Evolutionary conservation across 345 rosid genomes (phyloP).

Genomic region (Aquilaria sinensis): DNA sequence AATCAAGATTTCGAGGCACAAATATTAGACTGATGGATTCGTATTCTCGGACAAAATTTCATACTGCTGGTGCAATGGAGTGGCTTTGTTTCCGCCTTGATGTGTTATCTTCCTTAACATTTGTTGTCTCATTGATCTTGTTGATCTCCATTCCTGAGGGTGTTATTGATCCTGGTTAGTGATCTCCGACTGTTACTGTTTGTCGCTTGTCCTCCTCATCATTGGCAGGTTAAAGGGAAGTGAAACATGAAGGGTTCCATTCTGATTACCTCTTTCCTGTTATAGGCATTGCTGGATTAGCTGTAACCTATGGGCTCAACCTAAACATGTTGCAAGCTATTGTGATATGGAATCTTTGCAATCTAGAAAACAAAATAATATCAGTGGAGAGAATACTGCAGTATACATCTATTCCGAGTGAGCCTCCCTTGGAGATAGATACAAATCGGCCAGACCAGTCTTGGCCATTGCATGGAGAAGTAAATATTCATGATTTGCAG

Average conservation of each 20-base stretch:
- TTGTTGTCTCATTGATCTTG: slow-evolving; percentile 54
- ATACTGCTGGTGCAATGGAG: slow-evolving; percentile 48
- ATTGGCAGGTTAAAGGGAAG: not conserved
- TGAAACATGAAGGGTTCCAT: too few relatives aligned
- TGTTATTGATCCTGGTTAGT: slow-evolving; percentile 54
- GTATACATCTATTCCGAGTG: slow-evolving; percentile 46
- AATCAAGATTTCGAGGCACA: slow-evolving; percentile 43
- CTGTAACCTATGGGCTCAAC: slow-evolving; percentile 49
- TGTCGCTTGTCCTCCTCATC: not conserved
- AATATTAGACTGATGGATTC: slow-evolving; percentile 50
- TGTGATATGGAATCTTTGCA: slow-evolving; percentile 42
- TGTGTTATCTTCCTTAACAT: slow-evolving; percentile 43
- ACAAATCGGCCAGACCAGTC: slow-evolving; percentile 32
- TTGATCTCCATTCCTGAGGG: slow-evolving; percentile 50
- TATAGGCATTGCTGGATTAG: slow-evolving; percentile 50
- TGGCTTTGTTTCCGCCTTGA: slow-evolving; percentile 78
- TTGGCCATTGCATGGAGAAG: slow-evolving; percentile 64
- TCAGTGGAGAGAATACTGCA: slow-evolving; percentile 67
- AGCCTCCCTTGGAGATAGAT: slow-evolving; percentile 59
- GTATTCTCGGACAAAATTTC: slow-evolving; percentile 48
- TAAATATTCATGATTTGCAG: slow-evolving; percentile 38
- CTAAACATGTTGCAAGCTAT: slow-evolving; percentile 41
- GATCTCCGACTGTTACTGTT: slow-evolving; percentile 3
- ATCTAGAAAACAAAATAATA: slow-evolving; percentile 39
- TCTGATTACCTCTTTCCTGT: not conserved